Evolutionary conservation across 176 grass and related monocot species (phyloP), one percentile per base, ranked within the genome.

Genomic region (Raddia distichophylla): DNA sequence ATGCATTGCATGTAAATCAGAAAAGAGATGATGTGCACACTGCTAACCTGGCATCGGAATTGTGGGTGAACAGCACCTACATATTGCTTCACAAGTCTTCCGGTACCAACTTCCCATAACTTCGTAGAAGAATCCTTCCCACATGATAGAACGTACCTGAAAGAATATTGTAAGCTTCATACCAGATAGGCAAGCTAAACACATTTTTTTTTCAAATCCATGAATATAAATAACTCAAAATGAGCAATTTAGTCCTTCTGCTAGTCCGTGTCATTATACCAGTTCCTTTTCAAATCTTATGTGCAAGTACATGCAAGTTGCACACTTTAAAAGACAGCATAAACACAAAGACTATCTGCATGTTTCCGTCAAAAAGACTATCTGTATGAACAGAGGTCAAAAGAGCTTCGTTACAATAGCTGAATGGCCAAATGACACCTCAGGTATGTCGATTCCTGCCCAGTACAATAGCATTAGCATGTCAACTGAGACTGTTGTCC

Each of bases 41-140:
- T 68, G 82, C 78, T 46, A 73, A 98, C 96, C 96, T 98, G 93
- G 8, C 84, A 93, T 73, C 88, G 91, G 19, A 91, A 86, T 64
- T 98, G 96, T 33, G 71, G 80, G 64, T 86, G 93, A 68, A 91
- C 80, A 76, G 87, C 93, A 66, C 96, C 93, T 61, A 71, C 18
- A 83, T 98, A 98, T 86, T 98, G 92, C 74, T 89, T 98, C 45
- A 95, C 78, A 55, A 93, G 89, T 79, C 76, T 85, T 74, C 96
- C 96, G 43, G 93, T 93, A 52, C 96, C 86, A 86, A 95, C 90
- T 86, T 98, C 96, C 95, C 96, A 95, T 78, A 98, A 86, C 65
- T 98, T 98, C 52, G 90, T 42, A 56, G 71, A 82, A 60, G 96
- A 95, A 87, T 98, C 93, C 79, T 98, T 98, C 19, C 96, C 92